Conservation (phyloP, 108 stramenopile genomes). For the Discostella pseudostelligera region DNA sequence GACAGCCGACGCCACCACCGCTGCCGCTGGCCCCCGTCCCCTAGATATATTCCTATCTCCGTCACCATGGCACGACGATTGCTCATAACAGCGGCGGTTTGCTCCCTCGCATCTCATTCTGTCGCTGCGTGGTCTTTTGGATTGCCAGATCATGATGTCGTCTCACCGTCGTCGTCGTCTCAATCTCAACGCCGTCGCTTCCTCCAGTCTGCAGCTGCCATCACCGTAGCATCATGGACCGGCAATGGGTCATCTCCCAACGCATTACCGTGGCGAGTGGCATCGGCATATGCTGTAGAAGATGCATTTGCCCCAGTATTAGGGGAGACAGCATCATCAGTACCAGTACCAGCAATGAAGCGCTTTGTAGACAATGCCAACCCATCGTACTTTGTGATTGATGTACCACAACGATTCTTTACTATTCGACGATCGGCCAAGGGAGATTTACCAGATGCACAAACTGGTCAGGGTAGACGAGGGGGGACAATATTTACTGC, state of each 20-base stretch:
- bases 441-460: conserved; percentile 82
- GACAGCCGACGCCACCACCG: too few relatives aligned
- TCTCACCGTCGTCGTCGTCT: conserved; percentile 6
- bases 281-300: conserved; percentile 6
- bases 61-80: not conserved
- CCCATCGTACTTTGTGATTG: conserved; percentile 51
- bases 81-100: conserved; percentile 15
- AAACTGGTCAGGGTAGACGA: conserved; percentile 76
- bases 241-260: conserved; percentile 2
- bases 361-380: conserved; percentile 59
- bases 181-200: conserved; percentile 24
- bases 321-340: too few relatives aligned
- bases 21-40: too few relatives aligned
- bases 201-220: conserved; percentile 34
- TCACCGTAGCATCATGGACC: conserved; percentile 14
- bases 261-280: conserved; percentile 5
- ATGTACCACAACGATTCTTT: conserved; percentile 67
- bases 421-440: conserved; percentile 70
- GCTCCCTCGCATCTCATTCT: conserved; percentile 6
- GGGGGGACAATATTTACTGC: conserved; percentile 85
- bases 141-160: not conserved
- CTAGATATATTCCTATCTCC: too few relatives aligned
- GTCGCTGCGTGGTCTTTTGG: not conserved
- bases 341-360: conserved; percentile 62
- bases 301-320: not conserved